Base-by-base conservation (phyloP, 768 basidiomycete species). In the Paxillus rubicundulus region DNA sequence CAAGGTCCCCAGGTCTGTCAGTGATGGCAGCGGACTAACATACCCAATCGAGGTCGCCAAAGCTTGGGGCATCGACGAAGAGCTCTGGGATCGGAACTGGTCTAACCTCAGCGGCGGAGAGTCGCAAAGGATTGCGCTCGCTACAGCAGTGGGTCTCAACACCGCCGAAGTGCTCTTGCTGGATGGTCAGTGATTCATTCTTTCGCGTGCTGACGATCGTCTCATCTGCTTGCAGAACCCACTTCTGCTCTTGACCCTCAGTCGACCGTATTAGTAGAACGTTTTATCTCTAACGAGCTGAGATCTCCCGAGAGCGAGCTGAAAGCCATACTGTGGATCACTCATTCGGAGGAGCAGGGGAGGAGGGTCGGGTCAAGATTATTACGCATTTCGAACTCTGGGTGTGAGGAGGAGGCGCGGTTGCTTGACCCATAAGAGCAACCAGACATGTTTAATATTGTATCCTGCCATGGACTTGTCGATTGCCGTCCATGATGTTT, bases 311-410 rank as follows among this genome's bases (percentile, higher is more conserved):
- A 79, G 36, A 73, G 78, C 18, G 70, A 72, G 32, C 68, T 90
- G 47, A 88, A 89, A 64, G 87, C 90, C 0, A 70, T 92, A 37
- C 64, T 94, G 4, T 94, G 92, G 92, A 90, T 94, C 54, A 94
- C 92, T 0, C 92, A 93, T 66, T 89, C 88, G 0, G 82, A 84
- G 3, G 87, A 91, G 55, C 92, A 93, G 66, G 87, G 83, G 5
- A 71, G 78, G 57, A 75, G 89, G 48, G 81, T 88, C 36, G 92
- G 89, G 13, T 89, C 82, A 2, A 74, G 87, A 54, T 87, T 84
- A 59, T 65, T 88, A 20, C 74, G 77, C 20, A 65, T 82, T 40
- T 70, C 73, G 12, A 64, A 61, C 10, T 73, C 74, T n/a, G 73
- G 72, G 45, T 78, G 76, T 48, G 59, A 67, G 48, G 80, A 81